Conservation (phyloP, 2,329 filamentous ascomycete genomes). For the Beauveria pseudobassiana region DNA sequence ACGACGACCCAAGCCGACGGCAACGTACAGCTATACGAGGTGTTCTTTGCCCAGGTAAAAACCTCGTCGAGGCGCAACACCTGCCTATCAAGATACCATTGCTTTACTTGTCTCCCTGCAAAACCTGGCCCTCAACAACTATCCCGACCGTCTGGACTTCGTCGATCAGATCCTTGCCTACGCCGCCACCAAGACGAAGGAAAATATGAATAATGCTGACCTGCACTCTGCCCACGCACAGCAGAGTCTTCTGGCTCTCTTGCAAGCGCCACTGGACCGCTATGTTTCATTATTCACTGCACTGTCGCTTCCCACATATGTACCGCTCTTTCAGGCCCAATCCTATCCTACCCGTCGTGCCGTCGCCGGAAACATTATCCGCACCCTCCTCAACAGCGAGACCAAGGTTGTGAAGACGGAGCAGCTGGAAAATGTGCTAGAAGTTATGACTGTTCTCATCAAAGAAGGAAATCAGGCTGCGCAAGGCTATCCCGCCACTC, state of each 20-base stretch:
- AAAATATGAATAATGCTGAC: slow-evolving; percentile 92
- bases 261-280: slow-evolving; percentile 83
- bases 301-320: slow-evolving; percentile 81
- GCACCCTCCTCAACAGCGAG: slow-evolving; percentile 73
- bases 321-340: slow-evolving; percentile 83
- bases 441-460: slow-evolving; percentile 83
- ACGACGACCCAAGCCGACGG: slow-evolving; percentile 33
- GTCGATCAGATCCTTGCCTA: slow-evolving; percentile 91
- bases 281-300: slow-evolving; percentile 97
- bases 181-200: slow-evolving; percentile 75
- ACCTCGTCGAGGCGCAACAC: slow-evolving; percentile 83
- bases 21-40: slow-evolving; percentile 86
- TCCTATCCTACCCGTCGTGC: slow-evolving; percentile 87
- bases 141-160: slow-evolving; percentile 86
- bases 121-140: slow-evolving; percentile 92
- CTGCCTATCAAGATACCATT: slow-evolving; percentile 93
- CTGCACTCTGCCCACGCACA: slow-evolving; percentile 83
- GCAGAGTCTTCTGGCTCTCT: slow-evolving; percentile 77
- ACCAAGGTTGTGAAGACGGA: slow-evolving; percentile 70
- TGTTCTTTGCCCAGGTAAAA: slow-evolving; percentile 97
- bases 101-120: slow-evolving; percentile 88
- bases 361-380: slow-evolving; percentile 81
- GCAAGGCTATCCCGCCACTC: slow-evolving; percentile 76
- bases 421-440: slow-evolving; percentile 81
- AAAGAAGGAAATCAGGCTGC: slow-evolving; percentile 83